These are phyloP conservation scores for Malbranchea zuffiana DNA, from an alignment of 2,329 filamentous ascomycete genomes.

Conservation along the genomic window DNA sequence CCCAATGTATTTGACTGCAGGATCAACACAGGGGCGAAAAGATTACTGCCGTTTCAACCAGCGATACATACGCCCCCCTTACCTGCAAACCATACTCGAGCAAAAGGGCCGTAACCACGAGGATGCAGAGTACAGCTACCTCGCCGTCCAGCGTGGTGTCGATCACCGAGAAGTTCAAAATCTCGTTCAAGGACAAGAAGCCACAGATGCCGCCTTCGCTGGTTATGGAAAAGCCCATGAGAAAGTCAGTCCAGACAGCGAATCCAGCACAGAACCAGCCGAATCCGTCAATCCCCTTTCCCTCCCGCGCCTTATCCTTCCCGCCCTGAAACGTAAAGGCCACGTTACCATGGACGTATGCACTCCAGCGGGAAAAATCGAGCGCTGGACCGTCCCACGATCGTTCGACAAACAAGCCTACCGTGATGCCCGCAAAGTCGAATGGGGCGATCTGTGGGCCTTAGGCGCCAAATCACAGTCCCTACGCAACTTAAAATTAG, in stretches of 20 bases:
- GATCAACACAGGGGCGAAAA: conserved; percentile 61
- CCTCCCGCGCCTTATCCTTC: conserved; percentile 66
- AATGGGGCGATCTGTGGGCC: conserved; percentile 93
- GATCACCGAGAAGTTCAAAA: conserved; percentile 39
- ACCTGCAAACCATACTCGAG: conserved; percentile 65
- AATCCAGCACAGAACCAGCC: conserved; percentile 14
- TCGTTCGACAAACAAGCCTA: conserved; percentile 73
- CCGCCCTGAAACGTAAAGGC: conserved; percentile 74
- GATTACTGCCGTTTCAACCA: conserved; percentile 89
- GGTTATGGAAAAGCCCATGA: conserved; percentile 51
- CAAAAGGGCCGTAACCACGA: conserved; percentile 66
- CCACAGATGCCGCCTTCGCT: conserved; percentile 56
- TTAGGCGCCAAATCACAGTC: conserved; percentile 82
- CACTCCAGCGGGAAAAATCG: conserved; percentile 71
- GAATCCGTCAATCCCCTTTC: conserved; percentile 46
- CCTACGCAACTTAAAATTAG: conserved; percentile 52
- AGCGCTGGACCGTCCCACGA: conserved; percentile 86
- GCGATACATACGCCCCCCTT: conserved; percentile 72
- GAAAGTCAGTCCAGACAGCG: conserved; percentile 1
- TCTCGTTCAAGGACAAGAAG: conserved; percentile 43
- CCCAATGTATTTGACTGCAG: conserved; percentile 72
- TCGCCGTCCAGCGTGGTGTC: conserved; percentile 70
- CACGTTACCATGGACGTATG: conserved; percentile 87
- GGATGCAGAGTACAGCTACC: conserved; percentile 80
- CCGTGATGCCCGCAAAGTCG: conserved; percentile 79